Percentiles rank a stretch among this genome's conserved stretches.
These are phyloP conservation scores for Gynostemma pentaphyllum DNA, from an alignment of 306 rosid genomes.

Conservation along the genomic window DNA sequence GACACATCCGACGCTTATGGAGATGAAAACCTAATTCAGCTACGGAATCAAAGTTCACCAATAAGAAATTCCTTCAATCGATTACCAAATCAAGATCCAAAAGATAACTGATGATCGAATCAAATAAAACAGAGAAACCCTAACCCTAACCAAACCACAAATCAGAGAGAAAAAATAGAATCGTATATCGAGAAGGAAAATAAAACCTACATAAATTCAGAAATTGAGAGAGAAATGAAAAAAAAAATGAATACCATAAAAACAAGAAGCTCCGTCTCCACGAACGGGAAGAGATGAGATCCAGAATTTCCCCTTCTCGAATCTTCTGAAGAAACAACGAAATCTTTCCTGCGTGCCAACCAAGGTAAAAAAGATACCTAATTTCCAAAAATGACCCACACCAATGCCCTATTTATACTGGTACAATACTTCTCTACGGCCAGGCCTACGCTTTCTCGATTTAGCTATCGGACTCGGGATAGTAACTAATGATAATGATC, in stretches of 20 bases:
- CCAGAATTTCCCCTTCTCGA: constrained; percentile 52
- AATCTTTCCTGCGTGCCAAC: constrained; percentile 10
- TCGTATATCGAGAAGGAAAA: constrained; percentile 12
- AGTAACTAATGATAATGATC: neutral
- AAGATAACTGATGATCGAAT: neutral
- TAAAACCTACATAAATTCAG: neutral
- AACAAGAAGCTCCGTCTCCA: constrained; percentile 83
- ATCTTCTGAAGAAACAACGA: constrained; percentile 6
- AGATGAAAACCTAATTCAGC: neutral
- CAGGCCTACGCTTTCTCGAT: neutral
- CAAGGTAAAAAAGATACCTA: constrained; percentile 16
- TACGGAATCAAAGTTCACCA: neutral
- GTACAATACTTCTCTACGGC: neutral
- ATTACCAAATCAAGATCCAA: neutral
- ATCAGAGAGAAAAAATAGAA: too few relatives aligned
- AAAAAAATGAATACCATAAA: constrained; percentile 36
- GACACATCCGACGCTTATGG: neutral
- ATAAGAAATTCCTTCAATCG: neutral
- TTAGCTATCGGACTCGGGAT: neutral
- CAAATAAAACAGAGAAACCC: neutral
- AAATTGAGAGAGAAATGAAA: neutral
- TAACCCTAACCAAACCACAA: neutral
- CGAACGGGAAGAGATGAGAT: constrained; percentile 87
- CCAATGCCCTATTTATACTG: neutral
- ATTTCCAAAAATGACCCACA: neutral